phyloP scores from a whole-genome alignment of 805 yeast species.

The Yarrowia osloensis region DNA sequence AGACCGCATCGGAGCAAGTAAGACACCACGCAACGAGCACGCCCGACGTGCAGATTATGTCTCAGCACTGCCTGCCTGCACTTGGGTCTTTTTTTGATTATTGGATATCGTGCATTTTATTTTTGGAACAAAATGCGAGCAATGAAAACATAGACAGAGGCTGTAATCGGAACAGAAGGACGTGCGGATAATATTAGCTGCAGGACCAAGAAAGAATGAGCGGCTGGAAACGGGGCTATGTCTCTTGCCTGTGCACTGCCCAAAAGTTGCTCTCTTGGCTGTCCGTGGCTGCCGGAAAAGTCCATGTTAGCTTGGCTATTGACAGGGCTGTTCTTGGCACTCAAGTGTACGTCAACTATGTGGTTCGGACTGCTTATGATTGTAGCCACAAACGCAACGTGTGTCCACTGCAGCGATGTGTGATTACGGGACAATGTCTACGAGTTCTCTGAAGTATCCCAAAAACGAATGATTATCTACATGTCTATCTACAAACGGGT shows the following conservation, averaged over 20 bases:
- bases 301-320: not conserved
- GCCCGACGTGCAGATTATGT: not conserved
- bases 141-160: not conserved
- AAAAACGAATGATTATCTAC: not conserved
- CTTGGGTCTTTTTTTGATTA: not conserved
- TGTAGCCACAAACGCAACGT: no score
- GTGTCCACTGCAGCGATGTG: no score
- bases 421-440: no score
- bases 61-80: constrained; percentile 3
- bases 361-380: no score
- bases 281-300: not conserved
- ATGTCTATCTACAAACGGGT: not conserved
- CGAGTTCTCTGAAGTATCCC: no score
- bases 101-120: not conserved
- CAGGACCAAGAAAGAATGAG: no score
- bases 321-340: not conserved
- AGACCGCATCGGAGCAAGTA: not conserved
- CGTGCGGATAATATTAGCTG: no score
- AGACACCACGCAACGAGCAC: not conserved
- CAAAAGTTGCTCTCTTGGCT: not conserved
- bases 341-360: not conserved
- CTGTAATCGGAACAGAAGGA: not conserved
- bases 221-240: not conserved
- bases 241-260: not conserved
- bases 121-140: not conserved